Base-by-base conservation (phyloP, 192 early-diverging fungal species). In the Podila horticola region DNA sequence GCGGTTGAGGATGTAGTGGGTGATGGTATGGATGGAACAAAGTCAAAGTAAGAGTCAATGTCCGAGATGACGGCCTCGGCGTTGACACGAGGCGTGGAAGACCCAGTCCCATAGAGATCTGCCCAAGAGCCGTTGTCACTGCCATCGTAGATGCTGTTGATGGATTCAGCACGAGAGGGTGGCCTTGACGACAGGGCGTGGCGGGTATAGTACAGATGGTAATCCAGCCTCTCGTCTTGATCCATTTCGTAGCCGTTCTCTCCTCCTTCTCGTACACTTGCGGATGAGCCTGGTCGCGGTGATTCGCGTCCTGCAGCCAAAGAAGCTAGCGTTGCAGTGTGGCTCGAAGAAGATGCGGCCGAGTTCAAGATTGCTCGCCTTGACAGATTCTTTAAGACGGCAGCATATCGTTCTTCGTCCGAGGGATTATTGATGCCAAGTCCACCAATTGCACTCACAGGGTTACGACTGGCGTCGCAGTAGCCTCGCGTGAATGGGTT, bases 401-500 rank as follows among this genome's bases (percentile, higher is more conserved):
- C 71, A 3, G 77, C 71, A 31, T 81, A 81, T 1, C 77, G 70
- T 12, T 81, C 77, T 24, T 81, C 77, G 30, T 81, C 77, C 11
- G 77, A 28, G 2, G 71, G 71, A 24, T 64, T 28, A 22, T 67
- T 69, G 67, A 81, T 55, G n/a, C 77, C 71, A 26, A 81, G 55
- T 6, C 77, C 77, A 10, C 71, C 71, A 65, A 73, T 73, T 13
- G 64, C 77, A 62, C 71, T 69, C 20, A 72, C 67, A 41, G 77
- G 77, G 22, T 72, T 81, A 10, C 71, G 33, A 38, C 49, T 61
- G 11, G 71, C 71, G 33, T 81, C 77, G 36, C 77, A 81, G 67
- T 81, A 69, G 28, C 77, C 77, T 51, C 84, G 68, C 20, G 87
- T 87, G 66, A 89, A 67, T 1, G 87, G 87, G 38, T 89, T 89